These are phyloP conservation scores for Hymenochaete sp. DNA, from an alignment of 1,284 basidiomycete genomes.

Conservation along the genomic window DNA sequence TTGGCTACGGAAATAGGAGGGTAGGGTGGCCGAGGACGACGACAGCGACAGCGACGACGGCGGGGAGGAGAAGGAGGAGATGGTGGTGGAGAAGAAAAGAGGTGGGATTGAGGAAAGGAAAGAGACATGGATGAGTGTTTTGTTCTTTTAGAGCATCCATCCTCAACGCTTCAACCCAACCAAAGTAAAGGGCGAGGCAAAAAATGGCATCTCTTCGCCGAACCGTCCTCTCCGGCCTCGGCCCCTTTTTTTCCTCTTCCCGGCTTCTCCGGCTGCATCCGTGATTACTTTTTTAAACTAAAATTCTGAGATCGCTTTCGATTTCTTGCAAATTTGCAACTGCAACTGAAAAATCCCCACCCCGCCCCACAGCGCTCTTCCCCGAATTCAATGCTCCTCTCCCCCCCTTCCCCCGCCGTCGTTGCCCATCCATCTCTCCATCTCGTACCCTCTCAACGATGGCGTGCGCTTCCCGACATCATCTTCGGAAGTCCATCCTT, in stretches of 20 bases:
- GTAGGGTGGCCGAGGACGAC: too few species aligned
- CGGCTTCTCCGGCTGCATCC: not conserved
- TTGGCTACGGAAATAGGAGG: too few species aligned
- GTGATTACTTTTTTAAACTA: too few species aligned
- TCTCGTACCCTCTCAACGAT: not conserved
- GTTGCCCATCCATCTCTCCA: not conserved
- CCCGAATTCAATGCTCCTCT: not conserved
- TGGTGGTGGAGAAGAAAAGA: not conserved
- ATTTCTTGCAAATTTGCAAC: not conserved
- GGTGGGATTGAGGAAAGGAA: not conserved
- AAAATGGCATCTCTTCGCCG: too few species aligned
- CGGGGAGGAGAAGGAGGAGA: constrained; percentile 2
- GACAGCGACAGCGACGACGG: too few species aligned
- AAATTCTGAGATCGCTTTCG: not conserved
- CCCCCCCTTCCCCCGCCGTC: not conserved
- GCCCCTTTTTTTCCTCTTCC: not conserved
- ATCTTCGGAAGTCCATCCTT: too few species aligned
- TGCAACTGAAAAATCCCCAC: not conserved
- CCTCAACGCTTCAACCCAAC: not conserved
- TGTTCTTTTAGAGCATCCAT: not conserved
- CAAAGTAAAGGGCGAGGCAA: not conserved
- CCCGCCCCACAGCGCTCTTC: not conserved
- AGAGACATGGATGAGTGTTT: not conserved
- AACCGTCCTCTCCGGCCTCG: not conserved
- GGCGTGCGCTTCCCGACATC: too few species aligned